Conservation (phyloP, 2,329 filamentous ascomycete genomes). For the Ophiostoma pallidulum region DNA sequence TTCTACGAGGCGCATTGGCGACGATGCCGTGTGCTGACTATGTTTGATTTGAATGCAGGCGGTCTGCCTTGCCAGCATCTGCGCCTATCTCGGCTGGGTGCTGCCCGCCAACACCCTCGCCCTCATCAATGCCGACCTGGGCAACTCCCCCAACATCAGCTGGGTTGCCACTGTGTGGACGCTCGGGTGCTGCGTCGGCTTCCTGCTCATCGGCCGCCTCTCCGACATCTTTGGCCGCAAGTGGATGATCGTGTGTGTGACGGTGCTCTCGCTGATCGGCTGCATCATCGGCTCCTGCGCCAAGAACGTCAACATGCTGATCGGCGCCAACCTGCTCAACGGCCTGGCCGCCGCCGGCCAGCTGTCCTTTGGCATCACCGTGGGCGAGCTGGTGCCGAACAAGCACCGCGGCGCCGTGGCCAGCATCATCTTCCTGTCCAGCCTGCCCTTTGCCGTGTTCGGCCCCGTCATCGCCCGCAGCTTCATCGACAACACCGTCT, state of each 20-base stretch:
- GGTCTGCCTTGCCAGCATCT: constrained; percentile 26
- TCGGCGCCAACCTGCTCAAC: constrained; percentile 29
- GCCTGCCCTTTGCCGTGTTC: constrained; percentile 32
- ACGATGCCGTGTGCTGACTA: no score
- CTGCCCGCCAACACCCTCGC: constrained; percentile 28
- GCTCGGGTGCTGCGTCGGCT: constrained; percentile 29
- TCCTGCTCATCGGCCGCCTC: constrained; percentile 32
- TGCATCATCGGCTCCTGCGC: constrained; percentile 29
- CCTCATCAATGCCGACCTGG: constrained; percentile 26
- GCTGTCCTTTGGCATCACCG: constrained; percentile 32
- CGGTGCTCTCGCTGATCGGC: constrained; percentile 27
- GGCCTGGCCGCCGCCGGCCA: constrained; percentile 32
- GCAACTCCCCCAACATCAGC: constrained; percentile 23
- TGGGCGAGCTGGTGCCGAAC: constrained; percentile 36
- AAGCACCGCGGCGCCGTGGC: constrained; percentile 29
- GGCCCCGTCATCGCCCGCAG: constrained; percentile 38
- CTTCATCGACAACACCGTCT: constrained; percentile 32
- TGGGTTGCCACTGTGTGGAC: constrained; percentile 30
- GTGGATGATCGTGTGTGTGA: constrained; percentile 29
- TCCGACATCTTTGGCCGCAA: constrained; percentile 34
- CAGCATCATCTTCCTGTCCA: constrained; percentile 30
- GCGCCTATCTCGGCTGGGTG: constrained; percentile 28
- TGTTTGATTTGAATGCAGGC: constrained; percentile 17
- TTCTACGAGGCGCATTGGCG: no score
- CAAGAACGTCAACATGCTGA: constrained; percentile 27